Base-by-base conservation (phyloP, 2,329 filamentous ascomycete species). In the Beauveria sp. region DNA sequence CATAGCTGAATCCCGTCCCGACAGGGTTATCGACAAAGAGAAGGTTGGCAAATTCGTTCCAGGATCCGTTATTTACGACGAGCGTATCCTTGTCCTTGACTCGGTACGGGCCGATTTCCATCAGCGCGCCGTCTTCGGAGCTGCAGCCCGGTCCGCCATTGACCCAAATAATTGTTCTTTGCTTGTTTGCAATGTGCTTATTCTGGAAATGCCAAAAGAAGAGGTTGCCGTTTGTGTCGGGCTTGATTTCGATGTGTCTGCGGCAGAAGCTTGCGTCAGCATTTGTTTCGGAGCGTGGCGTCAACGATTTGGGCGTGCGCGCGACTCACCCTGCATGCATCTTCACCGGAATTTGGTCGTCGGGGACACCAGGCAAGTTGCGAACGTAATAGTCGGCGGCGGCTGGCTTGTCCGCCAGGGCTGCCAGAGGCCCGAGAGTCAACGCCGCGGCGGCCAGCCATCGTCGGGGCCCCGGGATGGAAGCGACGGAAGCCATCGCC, bases 201-300 rank as follows among this genome's bases (percentile, higher is more conserved):
- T 98, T 98, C 72, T 96, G 86, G 72, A 90, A 97, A 71, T 97
- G 91, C 95, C 95, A 99, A 80, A 99, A 99, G 81, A 98, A 99
- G 20, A 99, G 78, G 74, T 98, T 96, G 67, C 91, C 93, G 72
- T 98, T 91, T 73, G 89, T 84, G 66, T 91, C 87, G 22, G 89
- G 84, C 40, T 87, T 89, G 69, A 99, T 83, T 76, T 98, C 93
- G 73, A 99, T 88, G 78, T 99, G 95, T 60, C 92, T 96, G 72
- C 7, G 61, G 40, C 52, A 53, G 42, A 45, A 42, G 67, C 50
- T 64, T 60, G 64, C 63, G 66, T 70, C 67, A 71, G 69, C 64
- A n/a, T 22, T 26, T 16, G n/a, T 56, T 12, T 58, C n/a, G 26
- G 24, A 22, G n/a, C 9, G 34, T 28, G 47, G 47, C 30, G 43